Evolutionary conservation across 257 asterid species (phyloP).

Genomic region (Solanum sitiens): DNA sequence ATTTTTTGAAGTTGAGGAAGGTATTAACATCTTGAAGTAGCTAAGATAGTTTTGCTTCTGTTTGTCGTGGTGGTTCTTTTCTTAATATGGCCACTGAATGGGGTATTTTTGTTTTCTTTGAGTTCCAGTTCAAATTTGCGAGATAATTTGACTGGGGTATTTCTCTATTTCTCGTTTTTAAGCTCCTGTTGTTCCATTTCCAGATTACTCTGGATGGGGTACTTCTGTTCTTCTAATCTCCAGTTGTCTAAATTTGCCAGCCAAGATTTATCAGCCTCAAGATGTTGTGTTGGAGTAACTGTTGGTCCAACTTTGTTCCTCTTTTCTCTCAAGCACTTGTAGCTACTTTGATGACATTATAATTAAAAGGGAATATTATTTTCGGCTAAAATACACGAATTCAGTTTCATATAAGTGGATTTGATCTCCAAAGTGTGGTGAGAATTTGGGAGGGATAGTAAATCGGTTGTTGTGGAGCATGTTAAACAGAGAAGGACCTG

Average conservation of each 20-base stretch:
- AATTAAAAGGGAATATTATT: not conserved
- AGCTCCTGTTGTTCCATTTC: not conserved
- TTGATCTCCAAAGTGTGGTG: not conserved
- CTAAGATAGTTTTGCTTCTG: not conserved
- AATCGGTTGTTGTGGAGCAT: not conserved
- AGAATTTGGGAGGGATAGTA: not conserved
- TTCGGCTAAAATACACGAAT: not conserved
- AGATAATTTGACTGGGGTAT: not conserved
- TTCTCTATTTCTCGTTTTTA: not conserved
- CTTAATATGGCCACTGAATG: not conserved
- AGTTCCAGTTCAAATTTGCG: not conserved
- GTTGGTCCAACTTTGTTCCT: not conserved
- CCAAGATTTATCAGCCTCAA: not conserved
- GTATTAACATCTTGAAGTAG: not conserved
- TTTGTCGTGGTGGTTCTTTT: not conserved
- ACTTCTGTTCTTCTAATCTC: too few species aligned
- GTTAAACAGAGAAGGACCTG: not conserved
- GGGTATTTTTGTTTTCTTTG: not conserved
- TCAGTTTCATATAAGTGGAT: not conserved
- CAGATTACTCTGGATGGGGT: too few species aligned
- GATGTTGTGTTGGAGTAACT: not conserved
- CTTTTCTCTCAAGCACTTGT: not conserved
- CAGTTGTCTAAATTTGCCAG: not conserved
- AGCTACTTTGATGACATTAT: not conserved
- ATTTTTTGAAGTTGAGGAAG: not conserved